Evolutionary conservation across 179 eudicot genomes (phyloP), one percentile per base, ranked within the genome.

Genomic region (Heliamphora pulchella): DNA sequence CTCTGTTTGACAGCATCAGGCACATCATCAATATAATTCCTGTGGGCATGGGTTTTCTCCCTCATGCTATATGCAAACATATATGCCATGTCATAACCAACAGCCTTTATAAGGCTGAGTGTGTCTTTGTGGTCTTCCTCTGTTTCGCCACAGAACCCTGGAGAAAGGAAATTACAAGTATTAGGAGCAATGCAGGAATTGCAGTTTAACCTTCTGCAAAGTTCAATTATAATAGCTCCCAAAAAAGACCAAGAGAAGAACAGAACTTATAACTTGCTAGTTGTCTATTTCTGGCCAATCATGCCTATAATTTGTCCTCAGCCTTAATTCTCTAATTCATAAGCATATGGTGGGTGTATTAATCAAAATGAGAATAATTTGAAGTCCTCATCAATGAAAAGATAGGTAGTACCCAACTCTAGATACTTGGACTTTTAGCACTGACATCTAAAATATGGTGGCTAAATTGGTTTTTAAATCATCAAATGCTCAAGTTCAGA

Each of bases 31-130:
- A 55, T 74, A 63, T 94, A 94, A 84, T 91, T 92, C 66, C 99
- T 90, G 79, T 96, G 96, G 71, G 99, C 99, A 79, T 96, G 99
- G 63, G 99, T 96, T 89, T 92, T 94, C 88, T 96, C 97, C 85
- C 98, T 91, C 99, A 92, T 92, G 90, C 98, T 91, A 83, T 91
- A 94, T 55, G 99, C 99, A 88, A 96, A 96, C 99, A 94, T 90
- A 86, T 94, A 94, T 73, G 99, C 97, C 99, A 96, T 94, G 82
- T 96, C 99, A 69, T 92, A 96, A 53, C 96, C 91, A 80, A 94
- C 98, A n/a, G 86, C 84, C 84, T 87, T 90, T 6, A 92, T 80
- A 43, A 94, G 94, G 79, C 90, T 96, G 67, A 96, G 74, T 20
- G 99, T 96, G 82, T 92, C 97, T 66, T 81, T 74, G 54, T 88